Conservation (phyloP, 208 protist genomes). For the Acanthamoeba healyi region DNA sequence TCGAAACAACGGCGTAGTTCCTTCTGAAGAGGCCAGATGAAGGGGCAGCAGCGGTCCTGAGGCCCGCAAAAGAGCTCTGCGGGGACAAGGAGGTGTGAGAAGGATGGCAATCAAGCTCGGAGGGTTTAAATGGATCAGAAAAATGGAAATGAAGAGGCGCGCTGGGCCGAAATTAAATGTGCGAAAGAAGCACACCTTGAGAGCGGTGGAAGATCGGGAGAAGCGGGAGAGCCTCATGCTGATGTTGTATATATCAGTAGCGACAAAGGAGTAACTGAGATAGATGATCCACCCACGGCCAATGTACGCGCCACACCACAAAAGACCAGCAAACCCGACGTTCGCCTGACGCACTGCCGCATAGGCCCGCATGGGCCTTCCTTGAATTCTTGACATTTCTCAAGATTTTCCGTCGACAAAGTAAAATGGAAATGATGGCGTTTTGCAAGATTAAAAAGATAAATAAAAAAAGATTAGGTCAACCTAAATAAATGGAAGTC, state of each 20-base stretch:
- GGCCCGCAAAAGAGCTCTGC: neutral
- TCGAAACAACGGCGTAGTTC: slow-evolving; percentile 56
- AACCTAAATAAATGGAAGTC: too few relatives aligned
- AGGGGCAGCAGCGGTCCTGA: neutral
- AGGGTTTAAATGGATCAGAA: too few relatives aligned
- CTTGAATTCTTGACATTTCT: slow-evolving; percentile 10
- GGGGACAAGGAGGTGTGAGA: too few relatives aligned
- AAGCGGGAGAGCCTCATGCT: neutral
- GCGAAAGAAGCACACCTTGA: neutral
- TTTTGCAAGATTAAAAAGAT: too few relatives aligned
- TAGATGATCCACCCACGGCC: neutral
- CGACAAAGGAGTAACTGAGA: neutral
- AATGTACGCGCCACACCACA: neutral
- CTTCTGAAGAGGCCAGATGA: slow-evolving; percentile 2
- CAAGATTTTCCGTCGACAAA: neutral
- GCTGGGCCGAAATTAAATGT: neutral
- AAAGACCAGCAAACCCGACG: neutral
- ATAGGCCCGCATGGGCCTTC: too few relatives aligned
- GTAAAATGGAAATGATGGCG: too few relatives aligned
- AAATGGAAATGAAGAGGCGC: neutral
- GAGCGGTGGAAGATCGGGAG: neutral
- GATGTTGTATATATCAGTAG: neutral
- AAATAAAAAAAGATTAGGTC: too few relatives aligned
- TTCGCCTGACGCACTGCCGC: neutral
- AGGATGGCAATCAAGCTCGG: too few relatives aligned